Evolutionary conservation across 2,329 filamentous ascomycete genomes (phyloP), one percentile per base, ranked within the genome.

Genomic region (Thermothelomyces thermophilus): DNA sequence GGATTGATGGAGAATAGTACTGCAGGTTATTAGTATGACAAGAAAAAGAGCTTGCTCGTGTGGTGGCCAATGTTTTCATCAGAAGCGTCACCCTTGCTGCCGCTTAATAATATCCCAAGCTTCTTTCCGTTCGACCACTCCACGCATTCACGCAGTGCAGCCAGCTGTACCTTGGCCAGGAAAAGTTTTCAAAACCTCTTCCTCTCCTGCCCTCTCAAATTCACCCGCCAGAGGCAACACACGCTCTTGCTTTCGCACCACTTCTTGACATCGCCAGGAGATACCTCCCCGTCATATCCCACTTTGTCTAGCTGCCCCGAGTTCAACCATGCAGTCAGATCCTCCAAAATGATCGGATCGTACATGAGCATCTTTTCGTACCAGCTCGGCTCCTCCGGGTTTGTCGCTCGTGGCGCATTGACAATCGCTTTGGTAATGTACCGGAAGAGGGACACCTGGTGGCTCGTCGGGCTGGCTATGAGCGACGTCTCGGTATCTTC

Each of bases 331-430:
- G 72, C 69, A 0, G 90, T 79, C 13, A 98, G 71, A 57, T 96
- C 90, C 67, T 97, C 91, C 0, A 96, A 68, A 1, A 93, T 76
- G 37, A 98, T 85, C 0, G 91, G 89, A 60, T 97, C 90, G 64
- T 94, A 97, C 64, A 97, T 80, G 5, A 97, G 73, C 41, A 98
- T 96, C 69, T 90, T 94, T 67, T 97, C 89, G 59, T 94, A 76
- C 87, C 90, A 97, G 2, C 80, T 89, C 13, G 80, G 81, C 2
- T 74, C 64, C 6, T 56, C 55, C 1, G 74, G 68, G 56, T 83
- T 71, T 3, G 60, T 70, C 0, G 76, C 73, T 11, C 71, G 71
- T 3, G 79, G 73, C 3, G 73, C 71, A 1, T 69, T 68, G 8
- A 62, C 75, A 9, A 85, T 69, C 1, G 80, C 80, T 34, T 70